Percentiles rank a stretch among this genome's conserved stretches.
phyloP scores from a whole-genome alignment of 495 filamentous ascomycete species.

The Penicillium silybi region DNA sequence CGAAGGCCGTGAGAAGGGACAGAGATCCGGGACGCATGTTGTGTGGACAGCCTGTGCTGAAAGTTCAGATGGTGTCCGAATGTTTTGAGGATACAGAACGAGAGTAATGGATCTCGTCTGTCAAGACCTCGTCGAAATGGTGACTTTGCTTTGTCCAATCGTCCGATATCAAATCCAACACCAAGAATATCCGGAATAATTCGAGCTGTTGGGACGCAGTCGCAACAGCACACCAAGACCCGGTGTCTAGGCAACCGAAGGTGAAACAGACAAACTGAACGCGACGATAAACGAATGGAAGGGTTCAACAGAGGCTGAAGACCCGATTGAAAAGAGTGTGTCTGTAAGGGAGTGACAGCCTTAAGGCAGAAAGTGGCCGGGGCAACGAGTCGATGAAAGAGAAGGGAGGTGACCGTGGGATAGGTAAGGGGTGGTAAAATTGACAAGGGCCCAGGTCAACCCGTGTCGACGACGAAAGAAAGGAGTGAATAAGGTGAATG shows the following conservation, averaged over 20 bases:
- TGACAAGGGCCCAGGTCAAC: slow-evolving; percentile 33
- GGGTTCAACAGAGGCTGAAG: slow-evolving; percentile 29
- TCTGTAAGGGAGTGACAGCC: slow-evolving; percentile 41
- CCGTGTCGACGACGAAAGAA: slow-evolving; percentile 25
- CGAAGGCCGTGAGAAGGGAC: slow-evolving; percentile 31
- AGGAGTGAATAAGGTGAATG: slow-evolving; percentile 25
- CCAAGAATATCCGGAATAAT: background rate
- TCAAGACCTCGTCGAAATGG: slow-evolving; percentile 15
- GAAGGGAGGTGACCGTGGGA: slow-evolving; percentile 27
- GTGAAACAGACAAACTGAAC: slow-evolving; percentile 21
- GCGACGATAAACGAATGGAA: slow-evolving; percentile 36
- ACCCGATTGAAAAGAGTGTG: slow-evolving; percentile 28
- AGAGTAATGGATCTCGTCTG: slow-evolving; percentile 22
- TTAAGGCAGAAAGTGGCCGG: slow-evolving; percentile 17
- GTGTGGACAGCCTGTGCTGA: slow-evolving; percentile 7
- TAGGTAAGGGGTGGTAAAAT: slow-evolving; percentile 37
- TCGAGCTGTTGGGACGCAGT: slow-evolving; percentile 16
- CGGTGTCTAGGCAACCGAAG: slow-evolving; percentile 26
- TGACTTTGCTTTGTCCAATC: background rate
- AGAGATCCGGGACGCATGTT: slow-evolving; percentile 30
- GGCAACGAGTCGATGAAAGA: slow-evolving; percentile 22
- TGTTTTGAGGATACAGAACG: slow-evolving; percentile 20
- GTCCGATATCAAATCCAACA: background rate
- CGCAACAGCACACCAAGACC: slow-evolving; percentile 14
- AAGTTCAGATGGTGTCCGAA: background rate